Evolutionary conservation across 116 monocot genomes (phyloP), one percentile per base, ranked within the genome.

Genomic region (Zostera marina): DNA sequence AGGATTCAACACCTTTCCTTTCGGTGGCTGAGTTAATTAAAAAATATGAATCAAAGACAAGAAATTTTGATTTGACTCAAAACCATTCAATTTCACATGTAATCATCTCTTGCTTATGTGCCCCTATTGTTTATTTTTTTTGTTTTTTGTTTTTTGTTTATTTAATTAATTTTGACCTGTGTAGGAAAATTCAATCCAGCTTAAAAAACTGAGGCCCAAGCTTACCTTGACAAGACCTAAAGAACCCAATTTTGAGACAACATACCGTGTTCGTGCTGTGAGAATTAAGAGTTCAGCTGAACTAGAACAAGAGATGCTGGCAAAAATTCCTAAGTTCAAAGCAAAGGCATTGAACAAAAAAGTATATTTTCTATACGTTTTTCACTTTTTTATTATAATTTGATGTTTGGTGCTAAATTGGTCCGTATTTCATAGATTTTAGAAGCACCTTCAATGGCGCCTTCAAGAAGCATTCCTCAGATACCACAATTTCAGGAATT

Each of bases 261-360:
- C 82, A 0, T 76, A 85, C 23, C 62, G 94, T 8, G 85, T 85
- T 58, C 75, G 89, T 12, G 82, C 94, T 7, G 78, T 96, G 13
- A 75, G 82, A 66, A 58, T 85, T 15, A 96, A 88, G 63, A 96
- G 89, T 59, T 73, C 88, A 9, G 80, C 73, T 21, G 94, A 96
- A 62, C 67, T 88, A 4, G 94, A 96, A 56, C 79, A 79, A 63
- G 94, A 94, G 65, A 85, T 85, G 85, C 45, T 96, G 59, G 80
- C 88, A n/a, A 96, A 85, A 68, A 70, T 96, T 12, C 94, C 94
- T 0, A 96, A 85, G 54, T 96, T 96, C 54, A 96, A 80, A 74
- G 89, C 89, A 61, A 67, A 79, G 6, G 78, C 94, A 7, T 20
- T 96, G 9, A 96, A 96, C 63, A 96, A 80, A 65, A 96, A 96